A percentile compares a stretch with the other conserved stretches of the same genome.
Evolutionary conservation across 306 rosid genomes (phyloP).

Genomic region (Quercus berberidifolia): DNA sequence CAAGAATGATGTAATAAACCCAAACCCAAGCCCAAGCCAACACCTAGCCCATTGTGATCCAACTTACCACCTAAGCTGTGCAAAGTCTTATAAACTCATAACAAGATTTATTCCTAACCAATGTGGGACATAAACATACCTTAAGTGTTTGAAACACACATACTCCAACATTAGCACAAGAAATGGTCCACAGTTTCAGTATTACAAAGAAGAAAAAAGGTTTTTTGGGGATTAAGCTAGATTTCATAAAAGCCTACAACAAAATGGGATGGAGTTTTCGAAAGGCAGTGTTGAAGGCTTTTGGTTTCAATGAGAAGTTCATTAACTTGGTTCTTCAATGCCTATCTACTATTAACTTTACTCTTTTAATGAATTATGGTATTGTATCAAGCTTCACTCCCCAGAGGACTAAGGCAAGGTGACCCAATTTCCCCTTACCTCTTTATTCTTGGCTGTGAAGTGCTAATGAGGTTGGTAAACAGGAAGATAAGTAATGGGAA

Average conservation of each 20-base stretch:
- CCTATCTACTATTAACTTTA: too few relatives aligned
- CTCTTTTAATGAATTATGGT: neutral
- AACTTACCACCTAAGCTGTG: too few relatives aligned
- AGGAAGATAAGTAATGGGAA: neutral
- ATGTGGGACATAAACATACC: too few relatives aligned
- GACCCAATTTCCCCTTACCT: neutral
- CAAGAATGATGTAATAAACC: too few relatives aligned
- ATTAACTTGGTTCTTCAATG: neutral
- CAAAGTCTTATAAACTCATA: too few relatives aligned
- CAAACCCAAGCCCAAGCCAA: too few relatives aligned
- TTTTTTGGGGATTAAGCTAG: neutral
- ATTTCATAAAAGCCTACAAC: neutral
- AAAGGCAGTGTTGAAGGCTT: neutral
- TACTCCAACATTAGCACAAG: neutral
- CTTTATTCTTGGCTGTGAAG: neutral
- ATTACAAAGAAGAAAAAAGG: neutral
- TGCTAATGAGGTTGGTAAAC: neutral
- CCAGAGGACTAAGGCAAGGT: neutral
- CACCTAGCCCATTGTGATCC: too few relatives aligned
- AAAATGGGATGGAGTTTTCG: neutral
- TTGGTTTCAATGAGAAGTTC: neutral
- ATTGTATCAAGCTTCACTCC: neutral
- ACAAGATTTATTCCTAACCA: too few relatives aligned
- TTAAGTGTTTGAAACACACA: too few relatives aligned
- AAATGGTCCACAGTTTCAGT: neutral